phyloP scores from a whole-genome alignment of 2,329 filamentous ascomycete species.

The Penicillium sp. region DNA sequence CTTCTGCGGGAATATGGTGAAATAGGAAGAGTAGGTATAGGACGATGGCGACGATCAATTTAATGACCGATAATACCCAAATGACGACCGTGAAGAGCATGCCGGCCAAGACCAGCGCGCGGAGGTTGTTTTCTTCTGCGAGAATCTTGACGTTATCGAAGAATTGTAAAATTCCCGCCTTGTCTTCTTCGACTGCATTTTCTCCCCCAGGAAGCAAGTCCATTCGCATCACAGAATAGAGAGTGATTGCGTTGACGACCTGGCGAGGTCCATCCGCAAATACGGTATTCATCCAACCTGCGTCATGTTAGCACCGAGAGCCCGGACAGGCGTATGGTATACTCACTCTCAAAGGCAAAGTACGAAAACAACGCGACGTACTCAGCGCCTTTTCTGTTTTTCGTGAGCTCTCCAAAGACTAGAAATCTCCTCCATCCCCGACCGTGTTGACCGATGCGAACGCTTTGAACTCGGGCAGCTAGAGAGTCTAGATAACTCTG shows the following conservation, averaged over 20 bases:
- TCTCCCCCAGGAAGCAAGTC: conserved; percentile 69
- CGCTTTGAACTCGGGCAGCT: conserved; percentile 82
- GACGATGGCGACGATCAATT: conserved; percentile 72
- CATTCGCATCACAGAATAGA: conserved; percentile 80
- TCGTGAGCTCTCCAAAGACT: conserved; percentile 90
- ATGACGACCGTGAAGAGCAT: conserved; percentile 93
- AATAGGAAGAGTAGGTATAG: conserved; percentile 90
- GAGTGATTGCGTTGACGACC: conserved; percentile 84
- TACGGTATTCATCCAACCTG: conserved; percentile 85
- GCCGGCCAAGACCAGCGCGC: conserved; percentile 81
- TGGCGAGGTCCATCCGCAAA: conserved; percentile 92
- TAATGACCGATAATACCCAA: conserved; percentile 81
- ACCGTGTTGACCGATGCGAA: conserved; percentile 70
- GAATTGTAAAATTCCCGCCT: conserved; percentile 72
- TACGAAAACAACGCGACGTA: conserved; percentile 92
- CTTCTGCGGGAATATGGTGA: conserved; percentile 83
- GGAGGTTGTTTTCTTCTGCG: conserved; percentile 73
- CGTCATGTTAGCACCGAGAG: conserved; percentile 17
- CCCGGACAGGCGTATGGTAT: neutral
- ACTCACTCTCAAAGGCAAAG: conserved; percentile 71
- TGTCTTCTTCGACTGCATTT: conserved; percentile 60
- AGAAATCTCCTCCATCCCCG: conserved; percentile 87
- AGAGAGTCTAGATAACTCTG: conserved; percentile 90
- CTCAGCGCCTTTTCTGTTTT: conserved; percentile 87
- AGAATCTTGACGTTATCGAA: conserved; percentile 80